A percentile compares a stretch with the other conserved stretches of the same genome.
phyloP scores from a whole-genome alignment of 352 stramenopile species.

The Nothophytophthora sp. region DNA sequence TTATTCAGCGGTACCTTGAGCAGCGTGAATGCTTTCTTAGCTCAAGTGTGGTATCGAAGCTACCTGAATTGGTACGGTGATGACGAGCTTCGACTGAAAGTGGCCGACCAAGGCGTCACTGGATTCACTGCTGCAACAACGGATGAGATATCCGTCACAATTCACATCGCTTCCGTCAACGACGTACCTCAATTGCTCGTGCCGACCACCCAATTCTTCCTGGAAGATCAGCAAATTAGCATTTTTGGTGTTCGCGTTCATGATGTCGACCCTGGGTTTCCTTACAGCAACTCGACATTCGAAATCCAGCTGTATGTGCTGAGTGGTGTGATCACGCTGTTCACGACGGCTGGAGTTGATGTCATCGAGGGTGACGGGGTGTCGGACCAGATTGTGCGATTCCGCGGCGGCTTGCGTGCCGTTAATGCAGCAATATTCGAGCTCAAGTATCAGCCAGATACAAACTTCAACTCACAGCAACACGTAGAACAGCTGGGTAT shows the following conservation, averaged over 20 bases:
- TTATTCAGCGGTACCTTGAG: slow-evolving; percentile 65
- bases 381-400: slow-evolving; percentile 54
- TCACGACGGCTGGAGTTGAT: slow-evolving; percentile 16
- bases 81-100: slow-evolving; percentile 54
- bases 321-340: slow-evolving; percentile 49
- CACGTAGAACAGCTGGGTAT: slow-evolving; percentile 64
- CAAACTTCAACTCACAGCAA: slow-evolving; percentile 72
- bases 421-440: slow-evolving; percentile 78
- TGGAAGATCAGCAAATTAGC: slow-evolving; percentile 61
- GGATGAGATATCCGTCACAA: slow-evolving; percentile 32
- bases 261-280: slow-evolving; percentile 50
- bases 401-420: slow-evolving; percentile 48
- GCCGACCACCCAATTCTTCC: slow-evolving; percentile 44
- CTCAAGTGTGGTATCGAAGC: slow-evolving; percentile 47
- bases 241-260: slow-evolving; percentile 69
- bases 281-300: slow-evolving; percentile 41
- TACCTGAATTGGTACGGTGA: slow-evolving; percentile 81
- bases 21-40: slow-evolving; percentile 58
- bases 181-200: slow-evolving; percentile 56
- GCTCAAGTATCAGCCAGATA: slow-evolving; percentile 67
- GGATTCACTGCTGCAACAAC: slow-evolving; percentile 43
- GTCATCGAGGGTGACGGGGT: slow-evolving; percentile 58
- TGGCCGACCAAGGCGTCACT: slow-evolving; percentile 67
- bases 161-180: slow-evolving; percentile 63
- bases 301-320: slow-evolving; percentile 62